Conservation (phyloP, 1,284 basidiomycete species). For the Marasmius fiardii region DNA sequence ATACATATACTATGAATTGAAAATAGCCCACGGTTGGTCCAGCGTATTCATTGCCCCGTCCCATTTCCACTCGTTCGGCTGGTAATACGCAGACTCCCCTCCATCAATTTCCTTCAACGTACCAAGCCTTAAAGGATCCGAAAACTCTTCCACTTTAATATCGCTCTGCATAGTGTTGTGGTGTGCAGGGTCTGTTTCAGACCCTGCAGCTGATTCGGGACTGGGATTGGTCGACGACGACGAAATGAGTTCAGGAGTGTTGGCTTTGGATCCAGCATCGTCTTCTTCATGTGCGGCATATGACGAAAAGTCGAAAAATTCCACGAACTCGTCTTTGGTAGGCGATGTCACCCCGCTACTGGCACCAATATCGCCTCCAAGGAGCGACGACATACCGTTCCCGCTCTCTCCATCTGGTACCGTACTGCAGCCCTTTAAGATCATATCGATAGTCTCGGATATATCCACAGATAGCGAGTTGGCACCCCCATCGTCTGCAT, state of each 20-base stretch:
- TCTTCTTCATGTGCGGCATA: constrained; percentile 56
- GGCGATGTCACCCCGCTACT: constrained; percentile 29
- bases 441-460: constrained; percentile 55
- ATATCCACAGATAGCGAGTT: constrained; percentile 46
- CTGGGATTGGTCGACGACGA: constrained; percentile 73
- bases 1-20: constrained; percentile 40
- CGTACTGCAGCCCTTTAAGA: constrained; percentile 52
- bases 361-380: constrained; percentile 24
- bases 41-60: constrained; percentile 58
- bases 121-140: constrained; percentile 56
- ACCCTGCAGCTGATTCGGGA: constrained; percentile 73
- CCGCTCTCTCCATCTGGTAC: constrained; percentile 36
- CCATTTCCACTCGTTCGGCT: constrained; percentile 67
- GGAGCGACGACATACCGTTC: constrained; percentile 27
- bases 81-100: constrained; percentile 69
- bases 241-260: constrained; percentile 66
- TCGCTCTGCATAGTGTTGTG: constrained; percentile 31
- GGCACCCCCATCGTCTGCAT: constrained; percentile 40
- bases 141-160: constrained; percentile 45
- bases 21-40: constrained; percentile 74
- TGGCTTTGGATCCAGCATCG: constrained; percentile 57
- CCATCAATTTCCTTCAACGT: constrained; percentile 70
- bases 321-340: constrained; percentile 44
- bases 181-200: constrained; percentile 48
- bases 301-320: constrained; percentile 68